Evolutionary conservation across 2,329 filamentous ascomycete species (phyloP), one percentile per base, ranked within the genome.

Genomic region (Alternaria angustiovoidea): DNA sequence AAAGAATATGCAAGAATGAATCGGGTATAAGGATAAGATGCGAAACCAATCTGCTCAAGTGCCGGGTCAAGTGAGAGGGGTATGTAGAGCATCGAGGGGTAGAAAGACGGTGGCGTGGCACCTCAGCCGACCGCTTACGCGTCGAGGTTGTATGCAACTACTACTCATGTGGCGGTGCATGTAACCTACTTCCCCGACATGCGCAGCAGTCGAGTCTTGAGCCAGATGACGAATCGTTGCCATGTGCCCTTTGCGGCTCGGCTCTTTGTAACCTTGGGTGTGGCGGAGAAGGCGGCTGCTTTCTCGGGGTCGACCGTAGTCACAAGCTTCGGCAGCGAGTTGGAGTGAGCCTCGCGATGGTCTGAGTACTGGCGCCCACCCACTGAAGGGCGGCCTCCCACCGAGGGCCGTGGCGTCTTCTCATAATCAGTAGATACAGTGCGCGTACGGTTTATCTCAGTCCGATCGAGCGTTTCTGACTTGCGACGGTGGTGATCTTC

Each of bases 141-240:
- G 38, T 34, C 32, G 24, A 38, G 12, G 39, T 3, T 42, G 42
- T 4, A 30, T 18, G 51, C n/a, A 42, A 7, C 16, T 22, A n/a
- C 41, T 58, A 41, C 32, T 22, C 28, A 18, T 38, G 52, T 55
- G 47, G 46, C 52, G 22, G 46, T 51, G 52, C 34, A 52, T 48
- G 43, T 26, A 30, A 36, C 38, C 56, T 62, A 62, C 30, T 49
- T 59, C 55, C 69, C 68, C 24, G 71, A 71, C 51, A 86, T 79
- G 64, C 85, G 83, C 64, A 87, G 81, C 57, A 87, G 72, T 59
- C 85, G 79, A 32, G 85, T 87, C 68, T 82, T 81, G 61, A 86
- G 77, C 85, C 85, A 87, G 1, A 85, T 85, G 55, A 86, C 76
- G 68, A 87, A 87, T 24, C 82, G 78, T 59, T 85, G 78, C 85